Percentiles rank a stretch among this genome's conserved stretches.
These are phyloP conservation scores for Mycena maculata DNA, from an alignment of 768 basidiomycete species.

Conservation along the genomic window DNA sequence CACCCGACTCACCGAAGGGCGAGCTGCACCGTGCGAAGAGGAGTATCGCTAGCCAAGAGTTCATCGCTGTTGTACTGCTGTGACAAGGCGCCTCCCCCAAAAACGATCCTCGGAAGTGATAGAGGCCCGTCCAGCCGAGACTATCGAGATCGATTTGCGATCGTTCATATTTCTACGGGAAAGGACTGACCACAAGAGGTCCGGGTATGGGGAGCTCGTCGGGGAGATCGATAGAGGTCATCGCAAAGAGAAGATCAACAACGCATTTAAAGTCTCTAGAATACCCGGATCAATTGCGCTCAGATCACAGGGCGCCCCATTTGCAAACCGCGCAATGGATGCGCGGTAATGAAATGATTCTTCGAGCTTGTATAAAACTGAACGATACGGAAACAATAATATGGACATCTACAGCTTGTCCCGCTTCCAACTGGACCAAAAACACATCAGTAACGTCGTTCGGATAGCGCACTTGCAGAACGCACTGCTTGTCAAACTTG, in stretches of 20 bases:
- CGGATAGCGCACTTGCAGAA: slow-evolving; percentile 24
- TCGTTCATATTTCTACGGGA: neutral
- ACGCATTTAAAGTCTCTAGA: slow-evolving; percentile 7
- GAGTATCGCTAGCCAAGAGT: slow-evolving; percentile 64
- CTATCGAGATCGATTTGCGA: slow-evolving; percentile 36
- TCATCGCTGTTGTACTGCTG: slow-evolving; percentile 73
- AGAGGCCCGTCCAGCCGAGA: slow-evolving; percentile 48
- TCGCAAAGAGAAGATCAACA: slow-evolving; percentile 19
- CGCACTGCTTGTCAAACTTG: slow-evolving; percentile 80
- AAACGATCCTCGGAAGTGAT: slow-evolving; percentile 63
- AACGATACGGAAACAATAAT: slow-evolving; percentile 29
- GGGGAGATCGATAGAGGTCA: slow-evolving; percentile 35
- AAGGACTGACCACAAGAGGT: slow-evolving; percentile 52
- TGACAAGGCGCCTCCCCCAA: slow-evolving; percentile 80
- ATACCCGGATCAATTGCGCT: slow-evolving; percentile 28
- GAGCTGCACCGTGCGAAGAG: slow-evolving; percentile 75
- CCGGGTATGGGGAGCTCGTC: slow-evolving; percentile 54
- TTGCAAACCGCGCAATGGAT: slow-evolving; percentile 4
- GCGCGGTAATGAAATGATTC: slow-evolving; percentile 12
- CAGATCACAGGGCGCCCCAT: slow-evolving; percentile 32
- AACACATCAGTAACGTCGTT: slow-evolving; percentile 17
- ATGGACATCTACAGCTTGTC: slow-evolving; percentile 68
- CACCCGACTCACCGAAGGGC: slow-evolving; percentile 71
- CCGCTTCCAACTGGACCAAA: slow-evolving; percentile 72
- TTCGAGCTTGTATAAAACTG: slow-evolving; percentile 1